Conservation (phyloP, 345 rosid genomes). For the Nephelium lappaceum region DNA sequence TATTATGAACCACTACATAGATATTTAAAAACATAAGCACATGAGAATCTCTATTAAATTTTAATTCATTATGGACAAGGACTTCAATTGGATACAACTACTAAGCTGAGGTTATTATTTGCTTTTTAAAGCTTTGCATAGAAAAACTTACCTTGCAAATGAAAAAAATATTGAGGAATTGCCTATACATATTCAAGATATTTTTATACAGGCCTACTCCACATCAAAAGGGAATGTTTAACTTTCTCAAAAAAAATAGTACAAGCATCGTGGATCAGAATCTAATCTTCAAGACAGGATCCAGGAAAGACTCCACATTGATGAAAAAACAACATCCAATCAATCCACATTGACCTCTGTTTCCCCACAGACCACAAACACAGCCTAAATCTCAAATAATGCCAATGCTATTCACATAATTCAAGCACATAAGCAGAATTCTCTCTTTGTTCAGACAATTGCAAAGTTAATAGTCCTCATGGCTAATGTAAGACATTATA, state of each 20-base stretch:
- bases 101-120: not conserved
- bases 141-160: too few relatives aligned
- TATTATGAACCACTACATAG: not conserved
- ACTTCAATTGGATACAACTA: not conserved
- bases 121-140: too few relatives aligned
- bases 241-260: not conserved
- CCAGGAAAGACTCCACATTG: not conserved
- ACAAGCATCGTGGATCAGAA: too few relatives aligned
- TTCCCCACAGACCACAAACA: not conserved
- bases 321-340: too few relatives aligned
- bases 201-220: not conserved
- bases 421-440: not conserved
- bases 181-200: too few relatives aligned
- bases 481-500: not conserved
- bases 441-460: not conserved
- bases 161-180: too few relatives aligned
- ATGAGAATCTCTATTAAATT: not conserved
- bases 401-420: not conserved
- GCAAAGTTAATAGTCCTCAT: not conserved
- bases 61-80: not conserved
- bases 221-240: not conserved
- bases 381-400: not conserved
- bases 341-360: not conserved
- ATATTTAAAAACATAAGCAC: not conserved
- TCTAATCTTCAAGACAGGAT: too few relatives aligned